Conservation (phyloP, 352 stramenopile species). For the Globisporangium sylvaticum region DNA sequence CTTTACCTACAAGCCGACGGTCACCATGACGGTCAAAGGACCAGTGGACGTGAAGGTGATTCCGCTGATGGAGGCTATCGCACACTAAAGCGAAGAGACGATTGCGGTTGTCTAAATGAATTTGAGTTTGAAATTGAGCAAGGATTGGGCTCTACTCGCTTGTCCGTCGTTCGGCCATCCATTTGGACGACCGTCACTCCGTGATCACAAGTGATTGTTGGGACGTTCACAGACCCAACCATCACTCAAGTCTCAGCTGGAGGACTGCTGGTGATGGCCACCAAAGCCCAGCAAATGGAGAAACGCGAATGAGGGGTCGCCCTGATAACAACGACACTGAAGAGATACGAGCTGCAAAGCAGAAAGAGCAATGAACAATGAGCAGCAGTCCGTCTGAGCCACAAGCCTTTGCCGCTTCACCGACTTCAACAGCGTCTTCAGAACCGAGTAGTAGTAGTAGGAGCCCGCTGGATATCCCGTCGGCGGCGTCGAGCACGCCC, state of each 20-base stretch:
- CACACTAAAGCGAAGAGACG: not conserved
- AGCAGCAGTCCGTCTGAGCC: not conserved
- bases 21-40: slow-evolving; percentile 39
- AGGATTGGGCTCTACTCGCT: not conserved
- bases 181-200: not conserved
- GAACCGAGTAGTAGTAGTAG: not conserved
- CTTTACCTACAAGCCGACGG: slow-evolving; percentile 46
- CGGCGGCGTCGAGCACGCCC: slow-evolving; percentile 15
- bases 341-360: not conserved
- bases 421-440: not conserved
- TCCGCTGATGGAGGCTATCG: not conserved
- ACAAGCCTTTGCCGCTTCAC: not conserved
- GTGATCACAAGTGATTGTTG: not conserved
- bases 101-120: not conserved
- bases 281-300: not conserved
- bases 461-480: slow-evolving; percentile 4
- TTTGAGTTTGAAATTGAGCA: not conserved
- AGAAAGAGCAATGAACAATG: not conserved
- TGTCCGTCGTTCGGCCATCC: not conserved
- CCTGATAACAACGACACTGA: not conserved
- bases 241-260: not conserved
- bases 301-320: not conserved
- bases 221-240: too few relatives aligned
- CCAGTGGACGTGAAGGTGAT: slow-evolving; percentile 12
- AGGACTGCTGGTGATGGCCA: not conserved